These are phyloP conservation scores for Pythium myriotylum DNA, from an alignment of 352 stramenopile genomes.

Conservation along the genomic window DNA sequence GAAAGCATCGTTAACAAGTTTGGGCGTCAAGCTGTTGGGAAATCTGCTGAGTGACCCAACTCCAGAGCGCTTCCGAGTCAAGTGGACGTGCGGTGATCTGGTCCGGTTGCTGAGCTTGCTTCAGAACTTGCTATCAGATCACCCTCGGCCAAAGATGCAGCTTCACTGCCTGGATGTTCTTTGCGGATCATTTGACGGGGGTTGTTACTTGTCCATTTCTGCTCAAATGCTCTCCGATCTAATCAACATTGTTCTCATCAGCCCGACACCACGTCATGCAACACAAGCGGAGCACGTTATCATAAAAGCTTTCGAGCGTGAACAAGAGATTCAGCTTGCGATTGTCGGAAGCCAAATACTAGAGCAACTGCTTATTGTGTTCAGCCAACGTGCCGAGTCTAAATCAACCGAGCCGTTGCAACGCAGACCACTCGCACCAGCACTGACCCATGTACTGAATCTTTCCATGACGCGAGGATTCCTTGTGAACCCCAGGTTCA, in stretches of 20 bases:
- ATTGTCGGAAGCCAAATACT: slow-evolving; percentile 66
- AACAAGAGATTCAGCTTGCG: slow-evolving; percentile 37
- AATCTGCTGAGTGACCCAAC: slow-evolving; percentile 43
- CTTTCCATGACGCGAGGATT: slow-evolving; percentile 46
- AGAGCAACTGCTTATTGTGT: slow-evolving; percentile 68
- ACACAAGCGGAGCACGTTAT: slow-evolving; percentile 48
- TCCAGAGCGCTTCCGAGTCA: slow-evolving; percentile 23
- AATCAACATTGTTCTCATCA: slow-evolving; percentile 67
- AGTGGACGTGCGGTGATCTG: slow-evolving; percentile 40
- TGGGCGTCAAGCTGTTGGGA: slow-evolving; percentile 50
- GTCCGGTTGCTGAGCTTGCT: slow-evolving; percentile 33
- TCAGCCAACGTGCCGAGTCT: slow-evolving; percentile 44
- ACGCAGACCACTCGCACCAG: slow-evolving; percentile 31
- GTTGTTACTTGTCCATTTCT: slow-evolving; percentile 50
- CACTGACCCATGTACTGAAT: slow-evolving; percentile 55
- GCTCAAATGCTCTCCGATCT: slow-evolving; percentile 60
- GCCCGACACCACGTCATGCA: slow-evolving; percentile 39
- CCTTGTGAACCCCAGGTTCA: slow-evolving; percentile 57
- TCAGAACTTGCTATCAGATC: slow-evolving; percentile 33
- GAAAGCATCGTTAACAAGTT: background rate
- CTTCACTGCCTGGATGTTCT: slow-evolving; percentile 46
- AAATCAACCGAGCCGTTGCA: slow-evolving; percentile 16
- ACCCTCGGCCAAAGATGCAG: slow-evolving; percentile 49
- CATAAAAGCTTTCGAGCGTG: slow-evolving; percentile 54
- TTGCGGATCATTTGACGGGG: slow-evolving; percentile 35